Evolutionary conservation across 306 rosid species (phyloP).

Genomic region (Cicer pinnatifidum): DNA sequence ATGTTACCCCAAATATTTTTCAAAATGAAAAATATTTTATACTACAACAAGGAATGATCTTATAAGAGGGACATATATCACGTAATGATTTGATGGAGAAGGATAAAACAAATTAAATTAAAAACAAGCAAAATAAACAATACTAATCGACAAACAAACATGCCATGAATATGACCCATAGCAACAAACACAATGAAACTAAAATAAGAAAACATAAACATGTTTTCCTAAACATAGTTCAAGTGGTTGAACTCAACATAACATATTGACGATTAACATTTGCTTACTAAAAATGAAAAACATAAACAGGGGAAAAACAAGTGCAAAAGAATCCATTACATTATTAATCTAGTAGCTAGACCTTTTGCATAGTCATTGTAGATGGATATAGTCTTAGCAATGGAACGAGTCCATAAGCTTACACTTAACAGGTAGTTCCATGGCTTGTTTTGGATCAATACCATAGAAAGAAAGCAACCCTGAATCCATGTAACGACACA

Average conservation of each 20-base stretch:
- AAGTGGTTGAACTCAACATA: constrained; percentile 4
- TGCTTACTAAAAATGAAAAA: neutral
- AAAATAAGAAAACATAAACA: neutral
- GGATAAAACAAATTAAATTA: too few species aligned
- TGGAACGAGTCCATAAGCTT: constrained; percentile 42
- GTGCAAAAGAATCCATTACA: neutral
- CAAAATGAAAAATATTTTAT: too few species aligned
- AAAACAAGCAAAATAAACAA: too few species aligned
- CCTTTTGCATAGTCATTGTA: neutral
- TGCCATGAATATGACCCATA: too few species aligned
- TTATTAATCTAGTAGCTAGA: neutral
- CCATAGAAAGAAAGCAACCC: constrained; percentile 44
- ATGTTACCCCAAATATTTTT: too few species aligned
- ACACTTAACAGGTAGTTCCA: constrained; percentile 67
- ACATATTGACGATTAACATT: neutral
- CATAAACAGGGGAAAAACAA: neutral
- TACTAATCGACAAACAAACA: too few species aligned
- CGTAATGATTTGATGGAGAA: too few species aligned
- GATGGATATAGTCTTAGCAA: constrained; percentile 33
- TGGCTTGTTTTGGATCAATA: constrained; percentile 56
- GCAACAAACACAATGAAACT: neutral
- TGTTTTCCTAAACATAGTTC: neutral
- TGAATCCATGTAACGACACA: constrained; percentile 52
- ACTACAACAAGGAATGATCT: too few species aligned
- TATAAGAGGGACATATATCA: too few species aligned